Base-by-base conservation (phyloP, 2,329 filamentous ascomycete species). In the Pseudogymnoascus sp. region DNA sequence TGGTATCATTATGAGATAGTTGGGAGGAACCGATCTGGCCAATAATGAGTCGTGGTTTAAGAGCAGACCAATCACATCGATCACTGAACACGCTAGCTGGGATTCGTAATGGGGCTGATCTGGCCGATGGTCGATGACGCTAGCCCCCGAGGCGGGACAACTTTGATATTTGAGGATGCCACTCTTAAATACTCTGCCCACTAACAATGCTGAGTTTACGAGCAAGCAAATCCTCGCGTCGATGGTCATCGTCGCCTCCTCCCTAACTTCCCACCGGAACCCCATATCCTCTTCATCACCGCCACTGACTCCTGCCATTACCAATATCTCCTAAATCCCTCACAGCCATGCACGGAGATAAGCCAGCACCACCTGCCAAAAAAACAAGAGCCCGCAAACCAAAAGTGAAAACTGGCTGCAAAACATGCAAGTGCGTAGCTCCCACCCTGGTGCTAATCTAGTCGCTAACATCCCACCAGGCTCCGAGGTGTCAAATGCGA, bases 401-500 rank as follows among this genome's bases (percentile, higher is more conserved):
- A 15, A 77, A 76, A 60, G 74, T 76, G 13, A 77, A 77, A 63
- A 77, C 74, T 11, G 76, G 75, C 57, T 77, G 76, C 67, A 66
- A 63, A 66, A 77, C 76, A 59, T 78, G 76, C 73, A 75, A 75
- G 76, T 77, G 17, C 13, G 41, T 47, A 35, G 62, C 60, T 21
- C 58, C 62, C 33, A 54, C 66, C 54, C 63, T 61, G 58, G 66
- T 60, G 29, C 54, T 36, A 47, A 37, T 66, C 58, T 63, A 66
- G 60, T 63, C 61, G 59, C 37, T 62, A 59, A 62, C 61, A 59
- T 50, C 59, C 61, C 73, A 73, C 62, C 60, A 83, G 80, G 70
- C 76, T 81, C 33, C 78, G 81, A 50, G 79, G 81, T 62, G 77
- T 84, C 61, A 84, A 84, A 68, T 84, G 81, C 69, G 81, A 83